Evolutionary conservation across 352 stramenopile species (phyloP).

Genomic region (Globisporangium heterothallicum): DNA sequence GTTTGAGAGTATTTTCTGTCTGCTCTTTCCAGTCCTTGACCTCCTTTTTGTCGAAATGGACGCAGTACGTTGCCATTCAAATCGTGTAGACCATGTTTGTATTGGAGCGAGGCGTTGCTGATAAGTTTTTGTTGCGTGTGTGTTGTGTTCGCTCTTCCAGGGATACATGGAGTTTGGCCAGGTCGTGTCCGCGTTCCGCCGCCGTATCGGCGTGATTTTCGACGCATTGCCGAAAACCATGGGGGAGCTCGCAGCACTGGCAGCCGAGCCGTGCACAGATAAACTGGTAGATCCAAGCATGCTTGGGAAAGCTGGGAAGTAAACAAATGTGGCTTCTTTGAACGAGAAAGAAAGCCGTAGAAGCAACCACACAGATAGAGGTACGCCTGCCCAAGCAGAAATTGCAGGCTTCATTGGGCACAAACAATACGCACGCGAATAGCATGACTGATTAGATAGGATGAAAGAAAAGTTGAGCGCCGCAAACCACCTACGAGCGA

Average conservation of each 20-base stretch:
- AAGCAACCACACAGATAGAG: neutral
- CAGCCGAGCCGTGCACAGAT: conserved; percentile 61
- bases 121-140: conserved; percentile 16
- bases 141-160: too few species aligned
- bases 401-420: too few species aligned
- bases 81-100: too few species aligned
- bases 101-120: too few species aligned
- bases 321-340: neutral
- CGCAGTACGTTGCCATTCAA: conserved; percentile 74
- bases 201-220: conserved; percentile 69
- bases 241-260: conserved; percentile 54
- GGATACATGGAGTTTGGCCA: conserved; percentile 89
- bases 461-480: neutral
- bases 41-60: conserved; percentile 85
- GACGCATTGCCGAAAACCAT: conserved; percentile 53
- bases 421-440: too few species aligned
- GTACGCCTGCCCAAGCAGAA: too few species aligned
- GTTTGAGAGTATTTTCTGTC: conserved; percentile 83
- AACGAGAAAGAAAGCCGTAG: neutral
- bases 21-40: conserved; percentile 77
- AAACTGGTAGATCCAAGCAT: conserved; percentile 24
- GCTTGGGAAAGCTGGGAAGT: conserved; percentile 10
- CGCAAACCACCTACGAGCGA: conserved; percentile 3
- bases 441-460: too few species aligned
- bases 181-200: conserved; percentile 63